Evolutionary conservation across 2,329 filamentous ascomycete species (phyloP), one percentile per base, ranked within the genome.

Genomic region (Alternaria gansuensis): DNA sequence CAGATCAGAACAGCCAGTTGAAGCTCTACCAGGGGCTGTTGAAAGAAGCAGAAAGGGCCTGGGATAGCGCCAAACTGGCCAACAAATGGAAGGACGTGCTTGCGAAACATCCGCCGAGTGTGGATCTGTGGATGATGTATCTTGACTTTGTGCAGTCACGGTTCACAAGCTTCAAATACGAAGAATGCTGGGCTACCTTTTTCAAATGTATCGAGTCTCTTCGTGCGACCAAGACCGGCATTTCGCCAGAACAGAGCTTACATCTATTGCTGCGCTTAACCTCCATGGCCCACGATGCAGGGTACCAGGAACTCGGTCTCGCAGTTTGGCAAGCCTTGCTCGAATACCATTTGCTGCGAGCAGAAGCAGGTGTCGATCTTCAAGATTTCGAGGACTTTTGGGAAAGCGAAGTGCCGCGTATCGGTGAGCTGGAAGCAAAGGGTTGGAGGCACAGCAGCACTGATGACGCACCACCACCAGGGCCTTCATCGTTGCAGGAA

Each of bases 241-340:
- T 60, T 64, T 39, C 37, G 5, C 26, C 57, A 56, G 68, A 53
- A 48, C 58, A 40, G 28, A 75, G 28, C 79, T 78, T 92, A 2
- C 92, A 96, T 71, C 78, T 96, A 1, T 85, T 97, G 17, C 79
- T 96, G 2, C 86, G 92, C 39, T 74, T 89, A n/a, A 94, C 91
- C 0, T 77, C 86, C 2, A 90, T 95, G 70, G 82, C 94, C 29
- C 82, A 87, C 43, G 89, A 96, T 71, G 83, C 90, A 44, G 94
- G 94, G 0, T 97, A 90, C 71, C 81, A 83, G 43, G 94, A 97
- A 73, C 81, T 91, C 29, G 89, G 92, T 1, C 81, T 91, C 3
- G 92, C 89, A 9, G 83, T 90, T 5, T 97, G 94, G 93, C 94
- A 98, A 78, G 90, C 87, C 5, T 69, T 90, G 1, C 77, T 97